Evolutionary conservation across 108 stramenopile species (phyloP), one percentile per base, ranked within the genome.

Genomic region (Nitzschia sp.): DNA sequence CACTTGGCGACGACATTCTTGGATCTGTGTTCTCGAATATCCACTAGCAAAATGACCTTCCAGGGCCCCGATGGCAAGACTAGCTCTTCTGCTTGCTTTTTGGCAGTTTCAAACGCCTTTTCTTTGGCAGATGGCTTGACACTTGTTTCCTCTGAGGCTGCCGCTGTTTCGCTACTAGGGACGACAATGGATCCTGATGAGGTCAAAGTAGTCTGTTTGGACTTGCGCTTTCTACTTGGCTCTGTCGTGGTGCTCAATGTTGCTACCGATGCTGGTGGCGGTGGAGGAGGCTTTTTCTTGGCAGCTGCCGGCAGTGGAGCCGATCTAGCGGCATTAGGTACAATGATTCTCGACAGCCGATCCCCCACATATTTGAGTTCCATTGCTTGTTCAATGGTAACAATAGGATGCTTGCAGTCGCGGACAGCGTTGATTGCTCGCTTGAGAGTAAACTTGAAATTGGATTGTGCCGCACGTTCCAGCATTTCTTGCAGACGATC

Each of bases 41-140:
- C 86, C 21, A 87, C 48, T 2, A 84, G 53, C 31, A 87, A 59
- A 0, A 79, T 55, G 15, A 84, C 81, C 61, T 60, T 77, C 86
- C 86, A 87, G 13, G 61, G 64, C 13, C 72, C 73, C n/a, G 60
- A n/a, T 0, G 56, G 56, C 13, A 38, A 29, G 24, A 59, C 28
- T 48, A 71, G 47, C n/a, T 19, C 6, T 57, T 72, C 66, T 13
- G 72, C 72, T 13, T 51, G 46, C 28, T 63, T 25, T 42, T 48
- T 48, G 25, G 81, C 85, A 17, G 28, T 46, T 27, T 62, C 23
- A 53, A 78, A 82, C n/a, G 82, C 81, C 4, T 64, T 36, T 63
- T 80, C 61, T 56, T 82, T 85, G 15, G 55, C 38, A 9, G 54
- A 51, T n/a, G n/a, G n/a, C n/a, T n/a, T n/a, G n/a, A n/a, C n/a